Evolutionary conservation across 768 basidiomycete genomes (phyloP).

Genomic region (Botryobasidium botryosum): DNA sequence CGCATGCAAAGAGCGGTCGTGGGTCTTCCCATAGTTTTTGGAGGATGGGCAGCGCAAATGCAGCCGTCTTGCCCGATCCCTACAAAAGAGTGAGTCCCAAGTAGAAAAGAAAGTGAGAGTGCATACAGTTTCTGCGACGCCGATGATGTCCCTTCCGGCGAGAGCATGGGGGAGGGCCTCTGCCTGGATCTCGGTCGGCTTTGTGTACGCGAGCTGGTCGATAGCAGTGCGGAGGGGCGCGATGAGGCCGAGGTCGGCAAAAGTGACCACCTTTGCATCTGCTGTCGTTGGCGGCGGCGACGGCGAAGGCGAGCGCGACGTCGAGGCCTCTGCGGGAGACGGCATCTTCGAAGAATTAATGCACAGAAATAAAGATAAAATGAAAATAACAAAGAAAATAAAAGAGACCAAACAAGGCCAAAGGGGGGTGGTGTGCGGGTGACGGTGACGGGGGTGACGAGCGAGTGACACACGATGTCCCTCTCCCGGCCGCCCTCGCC

Average conservation of each 20-base stretch:
- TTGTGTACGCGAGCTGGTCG: conserved; percentile 59
- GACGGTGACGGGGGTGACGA: too few species aligned
- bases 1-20: conserved; percentile 79
- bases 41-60: conserved; percentile 88
- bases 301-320: neutral
- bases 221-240: conserved; percentile 79
- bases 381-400: too few species aligned
- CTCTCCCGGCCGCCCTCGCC: too few species aligned
- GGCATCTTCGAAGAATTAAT: conserved; percentile 45
- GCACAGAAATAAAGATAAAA: too few species aligned
- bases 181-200: conserved; percentile 81
- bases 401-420: too few species aligned
- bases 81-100: neutral
- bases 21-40: conserved; percentile 96
- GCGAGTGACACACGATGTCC: too few species aligned
- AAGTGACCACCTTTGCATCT: conserved; percentile 26
- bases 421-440: too few species aligned
- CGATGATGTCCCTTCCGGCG: conserved; percentile 88
- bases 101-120: neutral
- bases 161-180: conserved; percentile 77
- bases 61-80: conserved; percentile 94
- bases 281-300: neutral
- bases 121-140: conserved; percentile 69
- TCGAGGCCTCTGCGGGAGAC: conserved; percentile 42
- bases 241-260: conserved; percentile 75